Evolutionary conservation across 208 protist genomes (phyloP), one percentile per base, ranked within the genome.

Genomic region (Leishmania aethiopica): DNA sequence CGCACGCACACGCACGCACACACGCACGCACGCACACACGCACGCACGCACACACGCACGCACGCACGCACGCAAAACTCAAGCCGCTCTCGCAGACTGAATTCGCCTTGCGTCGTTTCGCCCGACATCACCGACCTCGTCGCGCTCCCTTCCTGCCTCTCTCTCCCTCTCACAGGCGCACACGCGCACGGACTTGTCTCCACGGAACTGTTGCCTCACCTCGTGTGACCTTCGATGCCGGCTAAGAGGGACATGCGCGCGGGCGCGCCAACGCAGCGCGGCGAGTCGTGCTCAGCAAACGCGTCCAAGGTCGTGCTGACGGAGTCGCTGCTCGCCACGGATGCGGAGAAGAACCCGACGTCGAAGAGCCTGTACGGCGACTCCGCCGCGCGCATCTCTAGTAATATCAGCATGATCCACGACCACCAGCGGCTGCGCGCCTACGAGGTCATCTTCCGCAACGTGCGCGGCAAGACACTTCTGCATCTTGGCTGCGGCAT

Each of bases 401-500:
- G 88, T 77, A 97, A 98, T 79, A 82, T 96, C 28, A 77, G 40
- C 51, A 72, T 70, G 72, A 93, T 96, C 71, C 84, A 94, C 85
- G 95, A 98, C 79, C 84, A 80, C 37, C 83, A 96, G 72, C 92
- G 93, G 47, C 86, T 92, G 55, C 89, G 88, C 47, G 95, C 93
- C n/a, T 97, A 97, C 86, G 88, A 96, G 64, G 90, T 93, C 49
- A 83, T 96, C 51, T 84, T 97, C 51, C 89, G 88, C 74, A 86
- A 81, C 60, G 88, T 97, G 51, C 90, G 91, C 55, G 95, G 94
- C 55, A 98, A 98, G 92, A 92, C 87, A 35, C 78, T 98, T n/a
- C 88, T 98, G 59, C 91, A 97, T 80, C 75, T 98, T 42, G 92
- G 92, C 49, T 96, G 95, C 79, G 96, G 96, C 25, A 94, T 98